These are phyloP conservation scores for Trametes gibbosa DNA, from an alignment of 768 basidiomycete species.

Conservation along the genomic window DNA sequence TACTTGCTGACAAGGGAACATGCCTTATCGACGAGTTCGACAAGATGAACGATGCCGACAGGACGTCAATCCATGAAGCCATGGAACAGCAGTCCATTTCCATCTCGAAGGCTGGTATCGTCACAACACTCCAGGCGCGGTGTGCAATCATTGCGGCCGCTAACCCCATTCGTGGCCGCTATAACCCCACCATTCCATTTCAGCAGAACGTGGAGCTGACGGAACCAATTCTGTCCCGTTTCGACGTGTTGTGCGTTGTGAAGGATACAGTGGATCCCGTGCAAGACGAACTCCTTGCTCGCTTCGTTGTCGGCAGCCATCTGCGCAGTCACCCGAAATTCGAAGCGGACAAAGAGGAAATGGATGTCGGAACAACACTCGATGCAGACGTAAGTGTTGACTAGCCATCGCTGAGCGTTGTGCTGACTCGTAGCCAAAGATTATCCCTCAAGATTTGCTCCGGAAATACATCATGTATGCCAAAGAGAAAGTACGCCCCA, in stretches of 20 bases:
- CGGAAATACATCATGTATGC: conserved; percentile 99
- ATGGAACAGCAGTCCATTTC: conserved; percentile 99
- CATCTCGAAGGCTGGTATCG: conserved; percentile 97
- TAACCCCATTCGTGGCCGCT: conserved; percentile 94
- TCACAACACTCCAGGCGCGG: conserved; percentile 95
- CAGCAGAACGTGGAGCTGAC: conserved; percentile 98
- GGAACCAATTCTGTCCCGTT: conserved; percentile 96
- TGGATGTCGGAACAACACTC: conserved; percentile 83
- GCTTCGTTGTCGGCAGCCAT: conserved; percentile 98
- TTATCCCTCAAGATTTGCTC: conserved; percentile 94
- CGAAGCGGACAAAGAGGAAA: conserved; percentile 82
- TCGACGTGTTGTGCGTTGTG: conserved; percentile 97
- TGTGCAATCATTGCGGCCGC: conserved; percentile 98
- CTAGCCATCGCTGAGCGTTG: background rate
- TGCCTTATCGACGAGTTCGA: conserved; percentile 99
- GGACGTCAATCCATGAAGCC: conserved; percentile 98
- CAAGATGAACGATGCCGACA: conserved; percentile 99
- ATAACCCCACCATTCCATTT: conserved; percentile 98
- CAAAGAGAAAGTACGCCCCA: conserved; percentile 87
- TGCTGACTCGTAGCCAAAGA: conserved; percentile 41
- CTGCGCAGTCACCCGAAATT: conserved; percentile 93
- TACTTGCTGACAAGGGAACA: conserved; percentile 97
- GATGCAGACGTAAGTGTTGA: conserved; percentile 81
- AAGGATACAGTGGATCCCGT: conserved; percentile 98
- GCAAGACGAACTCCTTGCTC: conserved; percentile 92